phyloP scores from a whole-genome alignment of 176 grass and related monocot species.

The Aegilops longissima region DNA sequence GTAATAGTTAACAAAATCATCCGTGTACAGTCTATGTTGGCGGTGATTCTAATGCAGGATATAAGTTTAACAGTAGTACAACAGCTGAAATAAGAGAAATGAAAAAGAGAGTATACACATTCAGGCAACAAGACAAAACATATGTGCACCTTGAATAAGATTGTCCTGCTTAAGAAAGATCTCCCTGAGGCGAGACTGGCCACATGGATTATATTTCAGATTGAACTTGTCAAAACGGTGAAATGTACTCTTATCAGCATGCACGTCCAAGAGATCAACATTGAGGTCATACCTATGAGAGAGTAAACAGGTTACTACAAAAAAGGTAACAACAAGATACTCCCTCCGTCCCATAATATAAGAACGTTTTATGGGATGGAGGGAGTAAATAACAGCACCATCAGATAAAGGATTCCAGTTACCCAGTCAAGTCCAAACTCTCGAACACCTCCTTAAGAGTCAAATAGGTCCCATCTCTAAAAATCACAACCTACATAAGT shows the following conservation, averaged over 20 bases:
- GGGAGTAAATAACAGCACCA: background rate
- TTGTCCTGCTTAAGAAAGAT: slow-evolving; percentile 98
- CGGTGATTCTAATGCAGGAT: slow-evolving; percentile 2
- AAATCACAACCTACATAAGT: slow-evolving; percentile 82
- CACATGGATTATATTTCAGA: slow-evolving; percentile 96
- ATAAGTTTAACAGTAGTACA: background rate
- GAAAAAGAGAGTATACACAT: background rate
- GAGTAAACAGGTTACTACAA: background rate
- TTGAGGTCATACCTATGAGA: slow-evolving; percentile 86
- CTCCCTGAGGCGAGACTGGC: slow-evolving; percentile 88
- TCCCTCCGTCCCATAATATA: too few relatives aligned
- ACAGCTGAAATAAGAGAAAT: background rate
- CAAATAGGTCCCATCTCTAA: slow-evolving; percentile 95
- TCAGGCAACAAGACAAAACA: slow-evolving; percentile 19
- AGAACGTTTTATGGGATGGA: too few relatives aligned
- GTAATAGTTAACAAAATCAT: slow-evolving; percentile 13
- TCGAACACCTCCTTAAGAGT: slow-evolving; percentile 95
- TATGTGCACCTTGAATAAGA: slow-evolving; percentile 81
- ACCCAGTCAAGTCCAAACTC: slow-evolving; percentile 97
- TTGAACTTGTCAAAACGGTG: slow-evolving; percentile 99
- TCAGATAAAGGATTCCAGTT: slow-evolving; percentile 33
- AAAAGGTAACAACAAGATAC: background rate
- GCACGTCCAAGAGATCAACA: slow-evolving; percentile 96
- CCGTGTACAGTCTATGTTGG: background rate
- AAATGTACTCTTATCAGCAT: slow-evolving; percentile 99